phyloP scores from a whole-genome alignment of 108 stramenopile species.

The Schizochytrium sp. region DNA sequence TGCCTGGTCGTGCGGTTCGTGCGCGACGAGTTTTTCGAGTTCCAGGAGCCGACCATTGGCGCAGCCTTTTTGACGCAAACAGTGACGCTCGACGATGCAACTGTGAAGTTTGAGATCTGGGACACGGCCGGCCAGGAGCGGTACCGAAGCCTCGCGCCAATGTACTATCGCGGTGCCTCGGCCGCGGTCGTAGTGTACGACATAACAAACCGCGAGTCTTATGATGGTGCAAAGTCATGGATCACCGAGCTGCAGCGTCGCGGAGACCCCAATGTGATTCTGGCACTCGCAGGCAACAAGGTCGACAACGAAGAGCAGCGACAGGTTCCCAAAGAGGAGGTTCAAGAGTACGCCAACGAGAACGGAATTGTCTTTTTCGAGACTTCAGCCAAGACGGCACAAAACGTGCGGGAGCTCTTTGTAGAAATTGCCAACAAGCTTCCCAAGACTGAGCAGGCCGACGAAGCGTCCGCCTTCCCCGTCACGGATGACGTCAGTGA shows the following conservation, averaged over 20 bases:
- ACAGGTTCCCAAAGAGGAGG: constrained; percentile 57
- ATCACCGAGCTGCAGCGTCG: constrained; percentile 95
- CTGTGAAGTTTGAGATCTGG: constrained; percentile 98
- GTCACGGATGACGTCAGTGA: background rate
- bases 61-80: constrained; percentile 31
- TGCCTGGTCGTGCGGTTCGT: constrained; percentile 97
- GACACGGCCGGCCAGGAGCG: constrained; percentile 84
- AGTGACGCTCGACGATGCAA: constrained; percentile 30
- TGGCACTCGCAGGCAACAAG: constrained; percentile 94
- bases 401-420: constrained; percentile 19
- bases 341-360: constrained; percentile 18
- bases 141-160: constrained; percentile 69
- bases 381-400: constrained; percentile 18
- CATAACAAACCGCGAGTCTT: constrained; percentile 89
- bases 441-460: background rate
- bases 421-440: background rate
- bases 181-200: constrained; percentile 91
- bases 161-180: constrained; percentile 80
- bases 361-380: constrained; percentile 15
- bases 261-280: constrained; percentile 92
- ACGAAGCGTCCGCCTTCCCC: background rate
- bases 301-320: constrained; percentile 74
- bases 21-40: constrained; percentile 96
- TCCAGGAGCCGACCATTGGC: constrained; percentile 93
- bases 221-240: constrained; percentile 93